phyloP scores from a whole-genome alignment of 2,329 filamentous ascomycete genomes.

The Aspergillus hortae region DNA sequence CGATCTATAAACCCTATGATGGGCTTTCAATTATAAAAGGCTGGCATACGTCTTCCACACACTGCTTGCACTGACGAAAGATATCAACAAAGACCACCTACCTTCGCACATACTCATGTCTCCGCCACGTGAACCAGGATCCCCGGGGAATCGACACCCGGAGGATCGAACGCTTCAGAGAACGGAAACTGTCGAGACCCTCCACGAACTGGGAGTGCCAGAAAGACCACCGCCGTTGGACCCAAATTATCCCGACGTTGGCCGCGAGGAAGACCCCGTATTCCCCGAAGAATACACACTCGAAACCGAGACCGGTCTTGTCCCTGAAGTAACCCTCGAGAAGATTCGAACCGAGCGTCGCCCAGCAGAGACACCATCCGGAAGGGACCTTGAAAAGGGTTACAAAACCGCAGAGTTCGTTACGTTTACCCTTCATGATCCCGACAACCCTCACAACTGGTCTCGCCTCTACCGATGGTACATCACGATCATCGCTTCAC shows the following conservation, averaged over 20 bases:
- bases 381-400: slow-evolving; percentile 24
- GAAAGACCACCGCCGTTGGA: slow-evolving; percentile 20
- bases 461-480: slow-evolving; percentile 70
- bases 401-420: slow-evolving; percentile 37
- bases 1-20: too few species aligned
- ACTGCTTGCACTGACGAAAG: too few species aligned
- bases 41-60: too few species aligned
- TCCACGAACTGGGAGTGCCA: slow-evolving; percentile 21
- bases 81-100: too few species aligned
- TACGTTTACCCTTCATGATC: slow-evolving; percentile 65
- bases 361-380: neutral
- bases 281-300: slow-evolving; percentile 14
- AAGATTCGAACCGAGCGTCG: slow-evolving; percentile 7
- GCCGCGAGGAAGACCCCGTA: slow-evolving; percentile 6
- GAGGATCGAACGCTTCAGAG: neutral
- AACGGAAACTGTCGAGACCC: slow-evolving; percentile 21
- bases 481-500: slow-evolving; percentile 75
- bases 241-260: slow-evolving; percentile 28
- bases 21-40: too few species aligned
- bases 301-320: slow-evolving; percentile 12
- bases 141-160: too few species aligned
- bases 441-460: slow-evolving; percentile 78
- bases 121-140: too few species aligned
- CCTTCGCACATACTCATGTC: too few species aligned
- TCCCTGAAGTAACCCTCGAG: slow-evolving; percentile 9